phyloP scores from a whole-genome alignment of 129 eudicot species.

The Chrysanthemum makinoi region DNA sequence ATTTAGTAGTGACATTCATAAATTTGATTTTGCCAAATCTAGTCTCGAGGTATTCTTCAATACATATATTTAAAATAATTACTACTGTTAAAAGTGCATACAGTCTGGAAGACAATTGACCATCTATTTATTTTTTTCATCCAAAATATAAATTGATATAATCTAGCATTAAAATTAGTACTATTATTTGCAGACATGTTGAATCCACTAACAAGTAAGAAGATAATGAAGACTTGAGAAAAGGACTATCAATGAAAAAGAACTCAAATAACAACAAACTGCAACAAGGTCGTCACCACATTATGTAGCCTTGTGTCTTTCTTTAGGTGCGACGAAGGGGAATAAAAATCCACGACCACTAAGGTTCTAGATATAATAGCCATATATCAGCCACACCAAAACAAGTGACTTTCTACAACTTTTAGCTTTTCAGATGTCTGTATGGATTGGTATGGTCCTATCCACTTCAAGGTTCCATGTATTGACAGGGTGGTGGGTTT shows the following conservation, averaged over 20 bases:
- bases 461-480: slow-evolving; percentile 33
- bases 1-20: too few relatives aligned
- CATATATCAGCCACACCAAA: not conserved
- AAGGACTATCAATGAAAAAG: not conserved
- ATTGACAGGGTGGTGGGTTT: slow-evolving; percentile 62
- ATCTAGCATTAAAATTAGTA: not conserved
- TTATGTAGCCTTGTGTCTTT: not conserved
- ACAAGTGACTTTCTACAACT: not conserved
- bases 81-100: not conserved
- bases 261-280: not conserved
- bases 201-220: not conserved
- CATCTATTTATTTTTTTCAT: too few relatives aligned
- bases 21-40: too few relatives aligned
- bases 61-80: not conserved
- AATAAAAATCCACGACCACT: not conserved
- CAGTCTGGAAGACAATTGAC: too few relatives aligned
- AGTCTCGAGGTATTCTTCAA: too few relatives aligned
- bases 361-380: not conserved
- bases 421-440: not conserved
- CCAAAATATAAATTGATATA: not conserved
- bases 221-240: not conserved
- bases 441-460: not conserved
- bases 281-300: not conserved
- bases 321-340: not conserved
- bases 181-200: not conserved